These are phyloP conservation scores for Crithidia bombi DNA, from an alignment of 208 protist genomes.

Conservation along the genomic window DNA sequence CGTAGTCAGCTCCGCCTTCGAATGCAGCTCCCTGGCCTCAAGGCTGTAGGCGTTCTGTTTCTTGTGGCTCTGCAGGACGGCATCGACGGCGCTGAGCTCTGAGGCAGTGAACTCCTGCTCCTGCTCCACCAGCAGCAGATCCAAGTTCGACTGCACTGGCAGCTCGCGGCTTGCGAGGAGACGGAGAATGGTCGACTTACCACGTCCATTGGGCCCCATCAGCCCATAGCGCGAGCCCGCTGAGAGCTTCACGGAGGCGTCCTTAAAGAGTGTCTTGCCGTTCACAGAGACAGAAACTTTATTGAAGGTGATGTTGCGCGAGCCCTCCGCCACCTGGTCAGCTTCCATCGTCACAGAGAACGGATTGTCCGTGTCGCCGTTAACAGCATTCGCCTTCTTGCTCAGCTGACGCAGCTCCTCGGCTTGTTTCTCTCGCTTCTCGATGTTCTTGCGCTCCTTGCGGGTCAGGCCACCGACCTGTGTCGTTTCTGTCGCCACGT, in stretches of 20 bases:
- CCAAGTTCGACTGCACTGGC: constrained; percentile 91
- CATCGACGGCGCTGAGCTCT: constrained; percentile 78
- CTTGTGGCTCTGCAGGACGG: constrained; percentile 92
- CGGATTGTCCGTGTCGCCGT: constrained; percentile 73
- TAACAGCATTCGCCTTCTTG: constrained; percentile 63
- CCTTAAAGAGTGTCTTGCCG: constrained; percentile 83
- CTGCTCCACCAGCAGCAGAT: constrained; percentile 97
- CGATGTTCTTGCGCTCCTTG: constrained; percentile 73
- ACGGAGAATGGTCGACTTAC: constrained; percentile 95
- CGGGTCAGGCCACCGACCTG: constrained; percentile 38
- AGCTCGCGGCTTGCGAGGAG: constrained; percentile 82
- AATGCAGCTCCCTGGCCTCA: constrained; percentile 75
- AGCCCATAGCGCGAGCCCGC: constrained; percentile 94
- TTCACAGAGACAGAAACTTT: constrained; percentile 87
- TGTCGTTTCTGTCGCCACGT: constrained; percentile 4
- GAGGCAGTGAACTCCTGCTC: constrained; percentile 94
- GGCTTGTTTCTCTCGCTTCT: constrained; percentile 60
- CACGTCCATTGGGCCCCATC: constrained; percentile 96
- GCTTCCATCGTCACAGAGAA: constrained; percentile 82
- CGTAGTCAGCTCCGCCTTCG: constrained; percentile 63
- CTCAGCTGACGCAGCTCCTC: constrained; percentile 63
- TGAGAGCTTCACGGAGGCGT: constrained; percentile 78
- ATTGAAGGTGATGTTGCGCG: constrained; percentile 86
- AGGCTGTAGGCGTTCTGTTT: constrained; percentile 83
- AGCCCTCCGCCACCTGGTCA: constrained; percentile 62